phyloP scores from a whole-genome alignment of 805 yeast species.

The Wickerhamiella dianesei region DNA sequence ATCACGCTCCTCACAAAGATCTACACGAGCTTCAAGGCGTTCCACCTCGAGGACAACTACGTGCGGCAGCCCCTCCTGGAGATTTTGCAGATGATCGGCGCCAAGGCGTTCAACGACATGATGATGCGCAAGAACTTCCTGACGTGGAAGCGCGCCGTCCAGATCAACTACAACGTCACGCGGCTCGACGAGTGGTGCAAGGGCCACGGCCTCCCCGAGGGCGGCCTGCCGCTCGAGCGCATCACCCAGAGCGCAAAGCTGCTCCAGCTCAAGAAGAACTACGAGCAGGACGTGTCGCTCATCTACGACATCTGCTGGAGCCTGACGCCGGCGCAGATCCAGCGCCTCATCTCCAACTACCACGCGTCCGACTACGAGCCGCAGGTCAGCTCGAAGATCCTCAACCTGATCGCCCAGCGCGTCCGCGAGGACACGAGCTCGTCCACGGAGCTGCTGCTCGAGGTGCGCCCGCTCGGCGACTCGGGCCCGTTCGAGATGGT shows the following conservation, averaged over 20 bases:
- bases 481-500: slow-evolving; percentile 30
- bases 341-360: slow-evolving; percentile 78
- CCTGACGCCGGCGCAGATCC: slow-evolving; percentile 88
- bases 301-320: slow-evolving; percentile 91
- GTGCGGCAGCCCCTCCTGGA: slow-evolving; percentile 75
- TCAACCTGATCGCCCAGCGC: slow-evolving; percentile 54
- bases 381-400: slow-evolving; percentile 72
- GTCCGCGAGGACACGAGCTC: slow-evolving; percentile 33
- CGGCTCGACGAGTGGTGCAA: slow-evolving; percentile 98
- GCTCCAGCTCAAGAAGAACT: slow-evolving; percentile 79
- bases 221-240: slow-evolving; percentile 69
- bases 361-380: slow-evolving; percentile 88
- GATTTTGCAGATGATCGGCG: slow-evolving; percentile 74
- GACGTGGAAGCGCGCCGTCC: slow-evolving; percentile 96
- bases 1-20: slow-evolving; percentile 79
- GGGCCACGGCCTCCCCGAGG: slow-evolving; percentile 80
- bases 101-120: slow-evolving; percentile 86
- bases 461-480: slow-evolving; percentile 29
- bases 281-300: slow-evolving; percentile 78
- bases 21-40: slow-evolving; percentile 85
- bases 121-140: slow-evolving; percentile 87
- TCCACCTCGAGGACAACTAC: slow-evolving; percentile 73
- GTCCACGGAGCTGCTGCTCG: slow-evolving; percentile 25
- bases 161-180: slow-evolving; percentile 90
- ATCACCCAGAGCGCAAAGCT: slow-evolving; percentile 86